Conservation (phyloP, 768 basidiomycete genomes). For the Collybia nuda region DNA sequence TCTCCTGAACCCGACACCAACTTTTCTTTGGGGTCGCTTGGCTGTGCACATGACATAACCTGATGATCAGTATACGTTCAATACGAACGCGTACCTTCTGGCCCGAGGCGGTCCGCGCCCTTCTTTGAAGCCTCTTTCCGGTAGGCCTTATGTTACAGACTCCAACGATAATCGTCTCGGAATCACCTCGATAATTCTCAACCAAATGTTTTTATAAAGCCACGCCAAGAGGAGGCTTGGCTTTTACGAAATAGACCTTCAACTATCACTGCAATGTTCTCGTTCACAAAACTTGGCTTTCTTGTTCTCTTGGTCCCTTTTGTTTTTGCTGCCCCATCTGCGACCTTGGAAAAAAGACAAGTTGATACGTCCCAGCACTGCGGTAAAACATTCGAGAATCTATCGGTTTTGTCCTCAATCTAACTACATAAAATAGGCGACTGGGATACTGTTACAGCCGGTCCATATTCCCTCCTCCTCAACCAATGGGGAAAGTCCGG, state of each 20-base stretch:
- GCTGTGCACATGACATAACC: too few species aligned
- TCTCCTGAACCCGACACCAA: too few species aligned
- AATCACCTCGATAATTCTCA: too few species aligned
- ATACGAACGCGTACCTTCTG: too few species aligned
- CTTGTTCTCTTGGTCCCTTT: conserved; percentile 28
- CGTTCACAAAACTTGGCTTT: conserved; percentile 22
- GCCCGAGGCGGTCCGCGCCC: too few species aligned
- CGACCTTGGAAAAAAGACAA: conserved; percentile 24
- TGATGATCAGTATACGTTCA: too few species aligned
- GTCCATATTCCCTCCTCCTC: conserved; percentile 47
- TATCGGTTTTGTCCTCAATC: not conserved
- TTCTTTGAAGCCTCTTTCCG: too few species aligned
- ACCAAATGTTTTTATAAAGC: too few species aligned
- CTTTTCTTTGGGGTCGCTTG: too few species aligned
- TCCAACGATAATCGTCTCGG: too few species aligned
- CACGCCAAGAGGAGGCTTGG: too few species aligned
- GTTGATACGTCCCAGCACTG: conserved; percentile 39
- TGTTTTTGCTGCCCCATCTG: conserved; percentile 27
- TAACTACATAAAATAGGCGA: conserved; percentile 32
- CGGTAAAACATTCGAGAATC: conserved; percentile 20
- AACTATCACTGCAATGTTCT: conserved; percentile 13
- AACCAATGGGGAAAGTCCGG: conserved; percentile 45
- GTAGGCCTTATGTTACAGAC: too few species aligned
- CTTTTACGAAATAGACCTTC: not conserved
- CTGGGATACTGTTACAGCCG: conserved; percentile 48